Evolutionary conservation across 441 rosid species (phyloP).

Genomic region (Populus hybrid): DNA sequence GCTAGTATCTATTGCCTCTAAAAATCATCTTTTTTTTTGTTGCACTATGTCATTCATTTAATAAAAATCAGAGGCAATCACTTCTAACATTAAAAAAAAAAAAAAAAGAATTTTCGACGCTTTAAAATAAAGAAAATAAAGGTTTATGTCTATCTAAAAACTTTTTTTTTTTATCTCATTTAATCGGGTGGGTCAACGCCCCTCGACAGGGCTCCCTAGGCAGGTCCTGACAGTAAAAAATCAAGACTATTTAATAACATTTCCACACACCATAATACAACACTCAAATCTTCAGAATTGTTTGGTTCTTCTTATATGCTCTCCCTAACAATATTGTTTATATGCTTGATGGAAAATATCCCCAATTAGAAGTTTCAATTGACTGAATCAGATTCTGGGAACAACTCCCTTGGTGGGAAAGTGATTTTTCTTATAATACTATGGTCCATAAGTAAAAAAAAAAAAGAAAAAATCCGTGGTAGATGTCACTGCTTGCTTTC

Average conservation of each 20-base stretch:
- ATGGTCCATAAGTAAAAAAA: neutral
- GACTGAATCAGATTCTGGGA: neutral
- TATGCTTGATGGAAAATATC: neutral
- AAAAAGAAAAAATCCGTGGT: neutral
- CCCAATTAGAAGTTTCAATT: neutral
- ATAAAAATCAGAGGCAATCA: no score
- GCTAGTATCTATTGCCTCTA: no score
- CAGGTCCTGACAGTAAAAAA: neutral
- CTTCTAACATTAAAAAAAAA: no score
- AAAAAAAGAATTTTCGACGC: no score
- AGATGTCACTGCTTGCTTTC: neutral
- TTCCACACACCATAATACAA: neutral
- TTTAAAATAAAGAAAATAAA: no score
- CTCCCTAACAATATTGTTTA: neutral
- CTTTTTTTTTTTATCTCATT: no score
- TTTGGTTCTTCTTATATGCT: neutral
- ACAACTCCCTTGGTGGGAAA: neutral
- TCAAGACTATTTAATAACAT: neutral
- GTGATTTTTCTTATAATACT: neutral
- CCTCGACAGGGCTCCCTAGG: no score
- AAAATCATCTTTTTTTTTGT: no score
- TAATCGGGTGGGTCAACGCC: no score
- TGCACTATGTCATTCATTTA: no score
- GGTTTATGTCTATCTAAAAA: no score
- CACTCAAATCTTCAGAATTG: neutral